These are phyloP conservation scores for Penicillium coffeae DNA, from an alignment of 495 filamentous ascomycete species.

Conservation along the genomic window DNA sequence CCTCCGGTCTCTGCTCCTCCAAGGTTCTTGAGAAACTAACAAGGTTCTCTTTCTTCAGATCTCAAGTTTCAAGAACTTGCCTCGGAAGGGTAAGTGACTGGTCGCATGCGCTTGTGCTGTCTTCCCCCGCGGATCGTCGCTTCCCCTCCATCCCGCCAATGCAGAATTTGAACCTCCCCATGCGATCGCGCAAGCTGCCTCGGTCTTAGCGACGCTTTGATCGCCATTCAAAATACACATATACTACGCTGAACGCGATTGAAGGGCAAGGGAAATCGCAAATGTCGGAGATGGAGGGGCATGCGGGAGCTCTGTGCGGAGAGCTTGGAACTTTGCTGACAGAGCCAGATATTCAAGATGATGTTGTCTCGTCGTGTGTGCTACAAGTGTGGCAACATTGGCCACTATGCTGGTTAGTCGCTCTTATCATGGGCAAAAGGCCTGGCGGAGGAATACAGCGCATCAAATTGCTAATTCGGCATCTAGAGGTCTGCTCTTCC, in stretches of 20 bases:
- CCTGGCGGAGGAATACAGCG: background rate
- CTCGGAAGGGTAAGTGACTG: constrained; percentile 34
- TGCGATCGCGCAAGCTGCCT: background rate
- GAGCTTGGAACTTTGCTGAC: background rate
- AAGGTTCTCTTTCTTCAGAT: constrained; percentile 8
- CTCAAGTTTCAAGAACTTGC: background rate
- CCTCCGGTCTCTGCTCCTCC: constrained; percentile 15
- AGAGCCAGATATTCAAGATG: constrained; percentile 56
- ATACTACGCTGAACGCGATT: no score
- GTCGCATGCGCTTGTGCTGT: background rate
- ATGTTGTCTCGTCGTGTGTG: constrained; percentile 96
- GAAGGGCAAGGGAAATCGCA: background rate
- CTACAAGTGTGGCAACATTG: constrained; percentile 99
- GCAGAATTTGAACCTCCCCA: constrained; percentile 2
- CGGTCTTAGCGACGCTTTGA: no score
- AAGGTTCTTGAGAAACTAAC: constrained; percentile 38
- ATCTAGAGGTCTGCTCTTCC: constrained; percentile 86
- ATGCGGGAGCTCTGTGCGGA: background rate
- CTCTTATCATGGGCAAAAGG: background rate
- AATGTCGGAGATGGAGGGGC: background rate
- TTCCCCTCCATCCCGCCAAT: constrained; percentile 11
- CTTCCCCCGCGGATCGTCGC: constrained; percentile 12
- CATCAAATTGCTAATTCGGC: constrained; percentile 7
- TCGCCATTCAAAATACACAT: no score
- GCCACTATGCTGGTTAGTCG: constrained; percentile 82